A percentile compares a stretch with the other conserved stretches of the same genome.
phyloP scores from a whole-genome alignment of 2,329 filamentous ascomycete species.

The Decorospora gaudefroyi region DNA sequence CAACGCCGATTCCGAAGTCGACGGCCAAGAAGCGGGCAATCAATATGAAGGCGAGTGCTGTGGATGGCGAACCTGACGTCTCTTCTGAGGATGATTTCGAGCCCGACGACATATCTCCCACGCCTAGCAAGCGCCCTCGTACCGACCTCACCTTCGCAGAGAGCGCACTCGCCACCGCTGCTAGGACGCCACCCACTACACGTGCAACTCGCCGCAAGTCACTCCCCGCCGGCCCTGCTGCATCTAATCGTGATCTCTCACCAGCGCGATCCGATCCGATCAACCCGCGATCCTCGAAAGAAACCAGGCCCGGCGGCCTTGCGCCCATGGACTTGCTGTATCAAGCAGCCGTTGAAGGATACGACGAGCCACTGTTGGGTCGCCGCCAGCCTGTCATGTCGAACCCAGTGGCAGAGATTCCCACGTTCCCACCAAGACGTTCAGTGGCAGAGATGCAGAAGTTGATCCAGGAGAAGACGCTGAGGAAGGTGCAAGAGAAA shows the following conservation, averaged over 20 bases:
- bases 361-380: constrained; percentile 22
- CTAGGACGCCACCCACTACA: constrained; percentile 1
- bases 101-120: constrained; percentile 12
- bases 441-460: constrained; percentile 2
- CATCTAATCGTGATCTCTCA: background rate
- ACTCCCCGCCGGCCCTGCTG: background rate
- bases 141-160: constrained; percentile 13
- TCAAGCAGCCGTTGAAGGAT: constrained; percentile 9
- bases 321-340: background rate
- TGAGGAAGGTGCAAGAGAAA: background rate
- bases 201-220: constrained; percentile 4
- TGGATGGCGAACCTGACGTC: constrained; percentile 3
- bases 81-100: constrained; percentile 18
- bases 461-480: constrained; percentile 7
- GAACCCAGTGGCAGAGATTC: constrained; percentile 16
- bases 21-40: constrained; percentile 9
- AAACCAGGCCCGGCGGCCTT: background rate
- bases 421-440: constrained; percentile 6
- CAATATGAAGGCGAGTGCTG: constrained; percentile 3
- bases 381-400: constrained; percentile 14
- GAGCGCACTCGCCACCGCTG: constrained; percentile 9
- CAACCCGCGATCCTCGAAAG: background rate
- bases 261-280: background rate
- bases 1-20: background rate
- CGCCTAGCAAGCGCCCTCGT: constrained; percentile 15